Conservation (phyloP, 139 green algal species). For the Chara braunii region DNA sequence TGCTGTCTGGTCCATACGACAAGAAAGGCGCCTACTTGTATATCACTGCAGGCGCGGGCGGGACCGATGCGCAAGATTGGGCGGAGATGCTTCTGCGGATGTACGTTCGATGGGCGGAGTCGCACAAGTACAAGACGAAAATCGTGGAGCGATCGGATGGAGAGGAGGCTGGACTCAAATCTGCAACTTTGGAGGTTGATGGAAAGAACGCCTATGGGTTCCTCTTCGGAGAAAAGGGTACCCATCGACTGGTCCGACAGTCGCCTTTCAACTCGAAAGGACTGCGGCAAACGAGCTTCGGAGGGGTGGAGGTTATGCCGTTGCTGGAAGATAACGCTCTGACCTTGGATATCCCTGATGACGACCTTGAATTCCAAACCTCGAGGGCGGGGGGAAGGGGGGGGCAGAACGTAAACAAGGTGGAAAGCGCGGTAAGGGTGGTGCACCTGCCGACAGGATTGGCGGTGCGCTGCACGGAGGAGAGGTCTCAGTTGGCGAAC, state of each 20-base stretch:
- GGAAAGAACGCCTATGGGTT: conserved; percentile 67
- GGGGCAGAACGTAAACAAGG: conserved; percentile 97
- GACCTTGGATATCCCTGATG: conserved; percentile 56
- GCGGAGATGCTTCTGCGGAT: conserved; percentile 87
- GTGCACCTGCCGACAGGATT: conserved; percentile 81
- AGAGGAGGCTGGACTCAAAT: conserved; percentile 87
- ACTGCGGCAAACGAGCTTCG: conserved; percentile 90
- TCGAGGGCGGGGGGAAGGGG: conserved; percentile 50
- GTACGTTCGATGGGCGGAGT: conserved; percentile 76
- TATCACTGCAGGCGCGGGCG: conserved; percentile 48
- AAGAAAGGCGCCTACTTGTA: conserved; percentile 1
- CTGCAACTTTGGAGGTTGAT: conserved; percentile 68
- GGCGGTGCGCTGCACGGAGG: conserved; percentile 54
- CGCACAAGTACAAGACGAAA: conserved; percentile 39
- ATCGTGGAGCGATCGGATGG: conserved; percentile 45
- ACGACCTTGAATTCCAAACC: conserved; percentile 80
- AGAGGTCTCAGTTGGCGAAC: conserved; percentile 70
- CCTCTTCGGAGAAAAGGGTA: conserved; percentile 81
- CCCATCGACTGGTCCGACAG: conserved; percentile 85
- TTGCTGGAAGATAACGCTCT: conserved; percentile 30
- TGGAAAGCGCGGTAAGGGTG: conserved; percentile 83
- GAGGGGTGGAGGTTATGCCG: conserved; percentile 76
- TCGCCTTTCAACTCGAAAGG: conserved; percentile 79
- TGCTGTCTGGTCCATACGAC: conserved; percentile 39
- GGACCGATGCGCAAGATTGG: conserved; percentile 86